These are phyloP conservation scores for Trypanosoma mega DNA, from an alignment of 208 protist species.

Conservation along the genomic window DNA sequence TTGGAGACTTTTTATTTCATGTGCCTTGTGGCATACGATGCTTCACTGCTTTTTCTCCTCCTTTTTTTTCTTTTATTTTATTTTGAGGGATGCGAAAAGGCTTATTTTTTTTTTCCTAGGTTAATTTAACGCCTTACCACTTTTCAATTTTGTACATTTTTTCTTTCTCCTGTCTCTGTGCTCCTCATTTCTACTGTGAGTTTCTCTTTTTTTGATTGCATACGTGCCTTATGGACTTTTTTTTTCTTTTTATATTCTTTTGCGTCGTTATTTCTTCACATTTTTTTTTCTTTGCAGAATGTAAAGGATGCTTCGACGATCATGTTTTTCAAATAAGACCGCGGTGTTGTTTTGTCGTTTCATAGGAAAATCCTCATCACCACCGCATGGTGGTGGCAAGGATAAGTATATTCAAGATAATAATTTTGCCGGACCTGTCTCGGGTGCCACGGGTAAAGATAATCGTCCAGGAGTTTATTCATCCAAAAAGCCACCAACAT, in stretches of 20 bases:
- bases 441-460: slow-evolving; percentile 49
- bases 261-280: not conserved
- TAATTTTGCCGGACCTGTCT: slow-evolving; percentile 37
- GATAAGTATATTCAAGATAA: slow-evolving; percentile 19
- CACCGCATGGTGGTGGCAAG: slow-evolving; percentile 7
- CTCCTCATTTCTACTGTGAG: slow-evolving; percentile 11
- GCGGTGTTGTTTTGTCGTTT: not conserved
- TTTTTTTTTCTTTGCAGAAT: not conserved
- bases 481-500: slow-evolving; percentile 37
- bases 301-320: slow-evolving; percentile 17
- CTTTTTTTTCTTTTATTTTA: slow-evolving; percentile 6
- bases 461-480: slow-evolving; percentile 64
- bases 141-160: slow-evolving; percentile 10
- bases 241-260: slow-evolving; percentile 18
- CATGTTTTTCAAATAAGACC: slow-evolving; percentile 10
- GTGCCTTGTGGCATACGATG: too few species aligned
- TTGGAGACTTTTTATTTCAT: too few species aligned
- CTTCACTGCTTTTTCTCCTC: slow-evolving; percentile 18
- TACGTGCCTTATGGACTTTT: slow-evolving; percentile 18
- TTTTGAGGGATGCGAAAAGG: not conserved
- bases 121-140: slow-evolving; percentile 18
- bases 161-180: slow-evolving; percentile 17
- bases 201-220: slow-evolving; percentile 3
- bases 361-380: slow-evolving; percentile 19
- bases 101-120: not conserved